Conservation (phyloP, 768 basidiomycete species). For the Boletus vinaceobasis region DNA sequence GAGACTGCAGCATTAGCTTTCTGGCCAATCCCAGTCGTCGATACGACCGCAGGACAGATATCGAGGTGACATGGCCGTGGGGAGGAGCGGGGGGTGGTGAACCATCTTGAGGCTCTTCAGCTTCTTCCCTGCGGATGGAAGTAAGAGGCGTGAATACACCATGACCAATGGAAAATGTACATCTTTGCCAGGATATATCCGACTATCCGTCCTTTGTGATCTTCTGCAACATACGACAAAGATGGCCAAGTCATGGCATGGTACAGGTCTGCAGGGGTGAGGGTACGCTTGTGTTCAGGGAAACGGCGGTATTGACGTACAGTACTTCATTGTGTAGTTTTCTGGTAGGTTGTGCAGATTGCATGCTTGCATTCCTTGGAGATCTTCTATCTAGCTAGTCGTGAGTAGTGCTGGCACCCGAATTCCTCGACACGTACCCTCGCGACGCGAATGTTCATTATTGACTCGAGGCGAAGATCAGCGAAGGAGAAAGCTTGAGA, state of each 20-base stretch:
- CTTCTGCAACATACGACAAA: conserved; percentile 90
- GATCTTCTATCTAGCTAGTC: conserved; percentile 68
- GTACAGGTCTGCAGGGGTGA: conserved; percentile 68
- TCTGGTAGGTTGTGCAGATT: conserved; percentile 93
- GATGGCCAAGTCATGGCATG: conserved; percentile 92
- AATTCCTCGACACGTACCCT: conserved; percentile 18
- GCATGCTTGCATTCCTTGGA: conserved; percentile 90
- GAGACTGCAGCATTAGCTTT: conserved; percentile 90
- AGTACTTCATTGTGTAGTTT: conserved; percentile 83
- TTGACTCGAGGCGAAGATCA: background rate
- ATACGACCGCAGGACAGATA: conserved; percentile 89
- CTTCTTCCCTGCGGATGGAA: conserved; percentile 51
- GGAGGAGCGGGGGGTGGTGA: conserved; percentile 50
- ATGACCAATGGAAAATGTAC: conserved; percentile 41
- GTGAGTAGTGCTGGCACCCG: conserved; percentile 12
- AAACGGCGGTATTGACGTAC: conserved; percentile 36
- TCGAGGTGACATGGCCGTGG: conserved; percentile 95
- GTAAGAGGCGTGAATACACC: conserved; percentile 22
- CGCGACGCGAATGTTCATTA: conserved; percentile 32
- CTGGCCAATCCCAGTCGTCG: conserved; percentile 90
- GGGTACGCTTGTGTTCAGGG: background rate
- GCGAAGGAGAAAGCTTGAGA: background rate
- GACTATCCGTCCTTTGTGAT: conserved; percentile 83
- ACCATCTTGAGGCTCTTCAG: conserved; percentile 40
- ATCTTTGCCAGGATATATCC: conserved; percentile 97